These are phyloP conservation scores for Lizonia empirigonia DNA, from an alignment of 2,329 filamentous ascomycete species.

Conservation along the genomic window DNA sequence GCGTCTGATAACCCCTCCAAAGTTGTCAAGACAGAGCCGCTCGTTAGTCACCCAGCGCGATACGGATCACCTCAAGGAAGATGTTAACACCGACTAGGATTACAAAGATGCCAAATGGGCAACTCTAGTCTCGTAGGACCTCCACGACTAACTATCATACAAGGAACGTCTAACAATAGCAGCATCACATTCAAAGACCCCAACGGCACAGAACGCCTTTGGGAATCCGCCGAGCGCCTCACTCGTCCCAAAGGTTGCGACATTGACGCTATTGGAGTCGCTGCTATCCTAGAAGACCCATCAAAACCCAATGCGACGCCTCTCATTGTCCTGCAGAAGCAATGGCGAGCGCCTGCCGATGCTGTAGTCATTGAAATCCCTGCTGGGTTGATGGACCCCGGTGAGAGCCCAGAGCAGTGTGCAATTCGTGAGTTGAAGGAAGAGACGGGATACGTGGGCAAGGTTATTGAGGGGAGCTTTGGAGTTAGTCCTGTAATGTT, in stretches of 20 bases:
- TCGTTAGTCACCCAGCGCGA: conserved; percentile 33
- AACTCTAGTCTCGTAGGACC: conserved; percentile 30
- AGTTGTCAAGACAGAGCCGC: conserved; percentile 43
- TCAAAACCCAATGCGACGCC: conserved; percentile 37
- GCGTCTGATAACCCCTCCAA: conserved; percentile 33
- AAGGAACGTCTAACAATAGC: conserved; percentile 4
- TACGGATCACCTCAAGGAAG: not conserved
- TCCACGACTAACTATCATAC: conserved; percentile 23
- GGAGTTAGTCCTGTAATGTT: conserved; percentile 51
- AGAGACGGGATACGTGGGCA: conserved; percentile 68
- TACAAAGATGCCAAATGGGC: conserved; percentile 50
- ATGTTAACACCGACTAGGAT: conserved; percentile 35
- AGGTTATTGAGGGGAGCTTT: conserved; percentile 42
- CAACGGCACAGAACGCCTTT: conserved; percentile 63
- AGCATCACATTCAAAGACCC: conserved; percentile 66
- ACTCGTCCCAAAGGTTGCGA: conserved; percentile 66
- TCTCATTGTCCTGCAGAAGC: conserved; percentile 51
- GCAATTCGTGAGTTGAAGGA: conserved; percentile 67
- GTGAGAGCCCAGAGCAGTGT: conserved; percentile 62
- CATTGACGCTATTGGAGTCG: conserved; percentile 75
- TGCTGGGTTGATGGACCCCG: conserved; percentile 65
- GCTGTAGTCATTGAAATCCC: conserved; percentile 67
- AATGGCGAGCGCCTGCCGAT: conserved; percentile 66
- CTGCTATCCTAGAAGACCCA: conserved; percentile 64
- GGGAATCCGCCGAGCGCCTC: conserved; percentile 75